Conservation (phyloP, 352 stramenopile genomes). For the Bremia lactucae region DNA sequence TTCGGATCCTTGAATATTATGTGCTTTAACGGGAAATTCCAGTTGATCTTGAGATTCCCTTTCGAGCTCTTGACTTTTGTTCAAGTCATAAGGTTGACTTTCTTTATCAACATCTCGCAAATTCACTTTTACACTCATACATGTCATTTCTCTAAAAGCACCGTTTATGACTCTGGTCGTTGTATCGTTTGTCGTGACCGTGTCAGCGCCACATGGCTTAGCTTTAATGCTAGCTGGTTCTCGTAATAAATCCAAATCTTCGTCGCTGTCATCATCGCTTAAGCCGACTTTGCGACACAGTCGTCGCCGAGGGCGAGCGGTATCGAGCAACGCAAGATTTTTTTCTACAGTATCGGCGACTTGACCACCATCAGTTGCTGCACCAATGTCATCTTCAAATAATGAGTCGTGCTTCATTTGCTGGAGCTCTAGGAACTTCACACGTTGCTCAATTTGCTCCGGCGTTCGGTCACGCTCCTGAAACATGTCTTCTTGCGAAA, state of each 20-base stretch:
- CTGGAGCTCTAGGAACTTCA: constrained; percentile 75
- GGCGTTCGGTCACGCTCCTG: constrained; percentile 74
- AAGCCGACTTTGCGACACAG: constrained; percentile 34
- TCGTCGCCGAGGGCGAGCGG: constrained; percentile 24
- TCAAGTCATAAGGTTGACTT: constrained; percentile 7
- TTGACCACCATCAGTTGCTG: constrained; percentile 19
- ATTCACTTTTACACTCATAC: not conserved
- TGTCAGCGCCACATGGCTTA: constrained; percentile 3
- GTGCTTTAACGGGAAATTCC: constrained; percentile 2
- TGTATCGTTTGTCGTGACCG: constrained; percentile 1
- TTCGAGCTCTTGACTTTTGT: constrained; percentile 14
- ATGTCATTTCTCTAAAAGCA: constrained; percentile 3
- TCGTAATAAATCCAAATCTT: constrained; percentile 26
- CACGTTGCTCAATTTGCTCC: constrained; percentile 76
- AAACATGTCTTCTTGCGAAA: constrained; percentile 87
- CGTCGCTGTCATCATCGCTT: constrained; percentile 35
- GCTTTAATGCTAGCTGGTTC: not conserved
- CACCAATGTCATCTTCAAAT: constrained; percentile 40
- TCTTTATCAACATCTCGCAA: constrained; percentile 1
- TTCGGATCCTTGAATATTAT: constrained; percentile 4
- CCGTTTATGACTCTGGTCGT: not conserved
- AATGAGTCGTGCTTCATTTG: constrained; percentile 62
- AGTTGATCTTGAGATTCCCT: constrained; percentile 3
- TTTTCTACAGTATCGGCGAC: constrained; percentile 13
- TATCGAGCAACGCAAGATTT: constrained; percentile 18